Conservation (phyloP, 2,329 filamentous ascomycete genomes). For the Cladobotryum mycophilum region DNA sequence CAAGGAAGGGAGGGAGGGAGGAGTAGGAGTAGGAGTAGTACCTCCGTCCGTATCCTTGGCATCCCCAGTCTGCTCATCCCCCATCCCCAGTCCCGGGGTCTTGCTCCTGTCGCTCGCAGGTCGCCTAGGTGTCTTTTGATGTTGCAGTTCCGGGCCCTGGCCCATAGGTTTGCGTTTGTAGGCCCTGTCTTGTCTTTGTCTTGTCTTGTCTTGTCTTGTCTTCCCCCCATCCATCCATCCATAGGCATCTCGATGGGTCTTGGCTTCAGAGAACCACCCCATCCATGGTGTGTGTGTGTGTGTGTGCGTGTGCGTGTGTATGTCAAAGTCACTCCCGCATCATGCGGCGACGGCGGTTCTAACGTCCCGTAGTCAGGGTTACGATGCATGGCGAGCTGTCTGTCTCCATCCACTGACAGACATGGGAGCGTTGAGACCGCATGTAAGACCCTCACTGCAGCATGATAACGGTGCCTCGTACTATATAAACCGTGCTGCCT, state of each 20-base stretch:
- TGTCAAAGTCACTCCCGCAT: slow-evolving; percentile 1
- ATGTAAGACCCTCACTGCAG: too few species aligned
- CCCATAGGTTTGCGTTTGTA: background rate
- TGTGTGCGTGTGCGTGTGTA: background rate
- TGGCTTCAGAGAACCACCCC: background rate
- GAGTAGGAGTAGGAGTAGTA: background rate
- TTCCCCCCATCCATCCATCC: background rate
- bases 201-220: too few species aligned
- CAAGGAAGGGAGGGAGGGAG: background rate
- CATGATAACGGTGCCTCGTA: background rate
- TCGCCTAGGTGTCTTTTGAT: slow-evolving; percentile 3
- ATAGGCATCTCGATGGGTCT: slow-evolving; percentile 5
- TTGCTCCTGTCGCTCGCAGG: background rate
- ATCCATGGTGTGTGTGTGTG: background rate
- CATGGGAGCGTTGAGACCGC: background rate
- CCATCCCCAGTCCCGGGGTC: background rate
- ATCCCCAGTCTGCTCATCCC: background rate
- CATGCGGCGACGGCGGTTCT: background rate
- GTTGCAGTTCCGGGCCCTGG: slow-evolving; percentile 10
- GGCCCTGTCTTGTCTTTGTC: background rate
- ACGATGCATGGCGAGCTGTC: slow-evolving; percentile 5
- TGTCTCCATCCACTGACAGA: slow-evolving; percentile 1
- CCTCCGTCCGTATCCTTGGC: background rate
- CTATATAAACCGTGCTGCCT: slow-evolving; percentile 5
- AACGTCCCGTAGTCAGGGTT: slow-evolving; percentile 6